Evolutionary conservation across 345 rosid genomes (phyloP).

Genomic region (Salix exigua): DNA sequence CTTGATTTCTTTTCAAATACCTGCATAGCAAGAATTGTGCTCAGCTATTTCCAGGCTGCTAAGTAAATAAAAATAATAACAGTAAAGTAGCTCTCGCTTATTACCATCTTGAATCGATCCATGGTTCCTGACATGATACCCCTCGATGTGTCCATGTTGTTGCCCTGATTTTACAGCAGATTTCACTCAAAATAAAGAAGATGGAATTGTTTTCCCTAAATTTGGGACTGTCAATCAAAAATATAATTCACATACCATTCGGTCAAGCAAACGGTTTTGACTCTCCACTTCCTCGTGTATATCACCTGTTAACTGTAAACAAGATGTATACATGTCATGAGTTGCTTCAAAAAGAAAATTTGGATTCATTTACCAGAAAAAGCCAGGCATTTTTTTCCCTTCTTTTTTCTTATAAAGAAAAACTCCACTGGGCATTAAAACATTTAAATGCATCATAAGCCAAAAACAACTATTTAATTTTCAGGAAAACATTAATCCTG

Average conservation of each 20-base stretch:
- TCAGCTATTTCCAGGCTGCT: constrained; percentile 5
- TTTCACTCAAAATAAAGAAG: constrained; percentile 14
- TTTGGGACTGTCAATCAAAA: background rate
- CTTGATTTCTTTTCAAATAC: constrained; percentile 83
- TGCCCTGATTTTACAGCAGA: constrained; percentile 53
- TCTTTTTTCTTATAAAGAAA: background rate
- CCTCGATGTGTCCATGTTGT: constrained; percentile 76
- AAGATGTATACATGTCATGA: background rate
- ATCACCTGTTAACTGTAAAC: constrained; percentile 72
- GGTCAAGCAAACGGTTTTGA: constrained; percentile 78
- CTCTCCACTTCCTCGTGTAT: constrained; percentile 85
- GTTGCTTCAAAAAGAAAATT: background rate
- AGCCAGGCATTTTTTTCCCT: background rate
- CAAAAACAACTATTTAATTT: background rate
- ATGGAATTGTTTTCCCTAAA: background rate
- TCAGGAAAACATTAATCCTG: background rate
- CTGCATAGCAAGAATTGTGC: constrained; percentile 30
- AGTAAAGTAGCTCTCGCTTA: background rate
- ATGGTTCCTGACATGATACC: constrained; percentile 85
- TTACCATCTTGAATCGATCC: constrained; percentile 81
- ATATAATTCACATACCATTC: constrained; percentile 41
- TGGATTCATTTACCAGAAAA: background rate
- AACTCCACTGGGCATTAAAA: background rate
- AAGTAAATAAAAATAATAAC: background rate
- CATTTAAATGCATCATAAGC: background rate